Evolutionary conservation across 306 rosid genomes (phyloP).

Genomic region (Acacia crassicarpa): DNA sequence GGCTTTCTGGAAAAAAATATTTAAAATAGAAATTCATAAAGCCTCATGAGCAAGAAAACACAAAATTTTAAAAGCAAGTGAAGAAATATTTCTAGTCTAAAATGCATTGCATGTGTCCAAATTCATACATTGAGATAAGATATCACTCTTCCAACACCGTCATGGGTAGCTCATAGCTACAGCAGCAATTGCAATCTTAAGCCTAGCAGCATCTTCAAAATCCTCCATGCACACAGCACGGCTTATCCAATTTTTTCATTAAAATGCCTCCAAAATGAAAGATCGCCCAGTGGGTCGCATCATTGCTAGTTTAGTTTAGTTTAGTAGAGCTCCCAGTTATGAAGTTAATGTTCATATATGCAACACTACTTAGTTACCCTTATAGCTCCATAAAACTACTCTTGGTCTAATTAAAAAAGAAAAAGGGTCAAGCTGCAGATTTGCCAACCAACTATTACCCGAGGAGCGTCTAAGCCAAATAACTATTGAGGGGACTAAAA

Average conservation of each 20-base stretch:
- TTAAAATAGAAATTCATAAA: slow-evolving; percentile 32
- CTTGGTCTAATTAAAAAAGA: not conserved
- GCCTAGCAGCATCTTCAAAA: slow-evolving; percentile 80
- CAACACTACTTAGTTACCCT: not conserved
- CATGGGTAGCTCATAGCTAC: slow-evolving; percentile 70
- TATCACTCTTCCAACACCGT: slow-evolving; percentile 78
- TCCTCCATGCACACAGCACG: slow-evolving; percentile 70
- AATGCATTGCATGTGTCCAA: slow-evolving; percentile 9
- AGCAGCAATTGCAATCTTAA: slow-evolving; percentile 91
- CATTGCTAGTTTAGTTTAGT: slow-evolving; percentile 4
- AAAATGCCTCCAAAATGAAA: slow-evolving; percentile 7
- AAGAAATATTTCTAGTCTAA: not conserved
- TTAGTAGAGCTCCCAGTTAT: not conserved
- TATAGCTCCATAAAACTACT: not conserved
- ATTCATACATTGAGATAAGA: slow-evolving; percentile 63
- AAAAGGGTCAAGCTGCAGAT: too few relatives aligned
- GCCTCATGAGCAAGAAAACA: not conserved
- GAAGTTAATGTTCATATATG: not conserved
- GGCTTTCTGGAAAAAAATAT: too few relatives aligned
- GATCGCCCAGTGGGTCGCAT: not conserved
- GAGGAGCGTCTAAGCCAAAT: too few relatives aligned
- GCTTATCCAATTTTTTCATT: slow-evolving; percentile 34
- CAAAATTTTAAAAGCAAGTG: not conserved
- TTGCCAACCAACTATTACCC: too few relatives aligned
- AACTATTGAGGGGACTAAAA: too few relatives aligned